Base-by-base conservation (phyloP, 75 land plant genomes). In the Pinus taeda region DNA sequence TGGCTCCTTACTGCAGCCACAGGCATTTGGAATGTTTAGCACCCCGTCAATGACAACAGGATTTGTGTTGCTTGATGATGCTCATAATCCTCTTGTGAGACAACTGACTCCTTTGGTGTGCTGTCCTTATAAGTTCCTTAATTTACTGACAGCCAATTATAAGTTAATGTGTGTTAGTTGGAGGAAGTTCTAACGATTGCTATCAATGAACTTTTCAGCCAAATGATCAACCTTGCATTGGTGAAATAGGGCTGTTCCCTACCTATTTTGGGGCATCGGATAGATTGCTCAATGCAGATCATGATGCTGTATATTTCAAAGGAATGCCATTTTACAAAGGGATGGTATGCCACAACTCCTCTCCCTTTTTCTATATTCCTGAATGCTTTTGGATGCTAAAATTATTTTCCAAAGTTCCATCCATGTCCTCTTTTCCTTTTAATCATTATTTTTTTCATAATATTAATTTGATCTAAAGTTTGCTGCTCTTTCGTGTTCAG, bases 261-360 rank as follows among this genome's bases (percentile, higher is more conserved):
- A 21, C 77, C 3, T 77, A 59, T 61, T 79, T 94, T 82, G 99
- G 99, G 60, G 92, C 98, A 57, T 89, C 91, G 60, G 77, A 89
- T 71, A 76, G 84, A 60, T 77, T 97, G 77, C 89, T 97, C 0
- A 97, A 97, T 85, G 98, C 99, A 85, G 98, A 97, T 87, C 93
- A 97, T 75, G 85, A 95, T 60, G 81, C 88, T 78, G 85, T 97
- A 30, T 97, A 97, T 82, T 97, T 87, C 87, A 79, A 90, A 57
- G 98, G 95, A 56, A 97, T 97, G 99, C 99, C 99, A 74, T 66
- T 76, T 15, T 85, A 84, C 83, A 92, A 83, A 77, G 99, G 99
- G 85, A 89, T 80, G 91, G 99, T 95, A 87, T 22, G 83, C 26
- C 37, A 45, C 24, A 73, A 29, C 29, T 42, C 0, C 3, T 17